Conservation (phyloP, 305 asterid species). For the Nicotiana rustica region DNA sequence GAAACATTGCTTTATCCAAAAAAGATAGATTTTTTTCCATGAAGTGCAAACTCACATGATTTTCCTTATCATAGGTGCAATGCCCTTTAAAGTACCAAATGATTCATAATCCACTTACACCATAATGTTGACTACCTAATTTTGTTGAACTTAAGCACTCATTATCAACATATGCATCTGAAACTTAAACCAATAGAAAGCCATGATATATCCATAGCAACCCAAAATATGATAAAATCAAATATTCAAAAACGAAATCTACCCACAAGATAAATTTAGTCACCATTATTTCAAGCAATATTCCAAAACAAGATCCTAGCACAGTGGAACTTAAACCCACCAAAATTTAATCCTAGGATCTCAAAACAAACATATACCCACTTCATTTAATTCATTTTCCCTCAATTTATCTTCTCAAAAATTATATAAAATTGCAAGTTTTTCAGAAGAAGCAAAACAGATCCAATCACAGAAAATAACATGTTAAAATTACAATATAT, state of each 20-base stretch:
- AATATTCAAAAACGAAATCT: not conserved
- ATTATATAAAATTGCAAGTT: not conserved
- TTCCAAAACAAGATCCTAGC: conserved; percentile 19
- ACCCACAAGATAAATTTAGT: conserved; percentile 11
- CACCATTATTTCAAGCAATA: not conserved
- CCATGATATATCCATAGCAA: not conserved
- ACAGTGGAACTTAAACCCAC: not conserved
- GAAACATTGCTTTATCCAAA: not conserved
- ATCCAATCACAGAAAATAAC: not conserved
- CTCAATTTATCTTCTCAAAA: not conserved
- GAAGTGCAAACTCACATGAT: not conserved
- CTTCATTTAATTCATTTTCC: not conserved
- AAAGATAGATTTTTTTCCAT: not conserved
- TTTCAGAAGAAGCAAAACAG: not conserved
- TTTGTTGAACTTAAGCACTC: not conserved
- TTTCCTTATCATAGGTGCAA: not conserved
- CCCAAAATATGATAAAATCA: not conserved
- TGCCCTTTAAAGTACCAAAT: not conserved
- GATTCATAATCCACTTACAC: conserved; percentile 2
- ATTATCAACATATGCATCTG: not conserved
- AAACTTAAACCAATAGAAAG: not conserved
- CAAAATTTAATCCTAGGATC: not conserved
- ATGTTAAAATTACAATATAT: not conserved
- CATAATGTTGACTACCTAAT: conserved; percentile 1
- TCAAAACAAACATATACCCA: conserved; percentile 15